phyloP scores from a whole-genome alignment of 192 early-diverging fungal species.

The Podila clonocystis region DNA sequence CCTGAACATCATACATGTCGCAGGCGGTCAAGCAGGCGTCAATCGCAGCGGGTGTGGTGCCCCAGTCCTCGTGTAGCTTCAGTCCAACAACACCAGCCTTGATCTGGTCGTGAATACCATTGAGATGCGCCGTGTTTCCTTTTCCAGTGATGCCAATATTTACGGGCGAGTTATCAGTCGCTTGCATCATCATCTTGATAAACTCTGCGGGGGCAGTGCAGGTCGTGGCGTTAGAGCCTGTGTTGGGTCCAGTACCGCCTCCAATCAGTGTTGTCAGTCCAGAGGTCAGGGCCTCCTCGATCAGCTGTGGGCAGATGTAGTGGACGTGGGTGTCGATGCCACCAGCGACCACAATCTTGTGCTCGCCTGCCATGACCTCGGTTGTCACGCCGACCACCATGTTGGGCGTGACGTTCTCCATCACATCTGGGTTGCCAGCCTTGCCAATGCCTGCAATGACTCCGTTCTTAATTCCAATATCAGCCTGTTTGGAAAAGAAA shows the following conservation, averaged over 20 bases:
- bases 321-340: constrained; percentile 96
- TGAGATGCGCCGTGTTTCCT: constrained; percentile 78
- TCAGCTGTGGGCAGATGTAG: constrained; percentile 94
- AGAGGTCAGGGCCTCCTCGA: constrained; percentile 82
- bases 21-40: constrained; percentile 87
- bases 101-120: constrained; percentile 85
- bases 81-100: constrained; percentile 89
- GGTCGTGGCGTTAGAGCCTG: constrained; percentile 95
- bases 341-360: constrained; percentile 92
- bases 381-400: constrained; percentile 92
- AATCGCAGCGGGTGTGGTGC: constrained; percentile 93
- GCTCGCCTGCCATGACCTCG: constrained; percentile 93
- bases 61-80: constrained; percentile 97
- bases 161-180: constrained; percentile 89
- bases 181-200: constrained; percentile 89
- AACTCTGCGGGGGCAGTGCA: constrained; percentile 89
- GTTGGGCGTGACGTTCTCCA: constrained; percentile 89
- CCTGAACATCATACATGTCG: constrained; percentile 88
- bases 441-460: constrained; percentile 94
- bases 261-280: constrained; percentile 89
- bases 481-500: constrained; percentile 63
- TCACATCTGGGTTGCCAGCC: constrained; percentile 97
- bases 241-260: constrained; percentile 95
- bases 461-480: constrained; percentile 93
- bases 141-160: constrained; percentile 97